These are phyloP conservation scores for Yarrowia sp. DNA, from an alignment of 805 yeast species.

Conservation along the genomic window DNA sequence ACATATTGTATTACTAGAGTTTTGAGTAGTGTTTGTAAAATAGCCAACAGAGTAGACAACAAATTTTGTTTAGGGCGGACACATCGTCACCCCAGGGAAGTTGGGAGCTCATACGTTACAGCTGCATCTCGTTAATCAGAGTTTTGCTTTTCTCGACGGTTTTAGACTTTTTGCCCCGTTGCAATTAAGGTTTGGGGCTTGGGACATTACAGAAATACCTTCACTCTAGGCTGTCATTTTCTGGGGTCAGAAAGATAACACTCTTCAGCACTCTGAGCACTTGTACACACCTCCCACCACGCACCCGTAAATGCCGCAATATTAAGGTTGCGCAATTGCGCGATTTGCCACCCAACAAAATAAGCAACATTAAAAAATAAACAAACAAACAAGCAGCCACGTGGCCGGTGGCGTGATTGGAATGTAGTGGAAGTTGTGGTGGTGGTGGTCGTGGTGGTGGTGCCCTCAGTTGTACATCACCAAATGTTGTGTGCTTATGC, in stretches of 20 bases:
- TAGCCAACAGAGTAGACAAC: too few species aligned
- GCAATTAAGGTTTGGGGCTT: background rate
- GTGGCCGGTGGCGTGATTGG: too few species aligned
- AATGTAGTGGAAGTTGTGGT: too few species aligned
- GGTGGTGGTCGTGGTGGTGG: too few species aligned
- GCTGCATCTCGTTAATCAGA: conserved; percentile 15
- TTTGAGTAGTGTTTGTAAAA: background rate
- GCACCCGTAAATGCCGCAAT: background rate
- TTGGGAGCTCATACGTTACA: background rate
- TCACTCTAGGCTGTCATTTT: background rate
- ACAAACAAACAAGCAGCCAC: background rate
- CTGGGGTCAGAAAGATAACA: background rate
- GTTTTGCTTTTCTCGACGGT: too few species aligned
- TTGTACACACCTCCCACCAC: too few species aligned
- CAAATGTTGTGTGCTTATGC: too few species aligned
- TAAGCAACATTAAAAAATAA: background rate
- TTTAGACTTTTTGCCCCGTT: background rate
- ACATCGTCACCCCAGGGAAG: background rate
- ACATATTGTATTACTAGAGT: background rate
- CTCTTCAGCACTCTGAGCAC: background rate
- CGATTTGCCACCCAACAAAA: background rate
- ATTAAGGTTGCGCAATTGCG: background rate
- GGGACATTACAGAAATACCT: conserved; percentile 15
- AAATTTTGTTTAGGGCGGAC: too few species aligned
- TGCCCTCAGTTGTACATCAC: too few species aligned